Evolutionary conservation across 2,329 filamentous ascomycete species (phyloP), one percentile per base, ranked within the genome.

Genomic region (Dactylonectria estremocensis): DNA sequence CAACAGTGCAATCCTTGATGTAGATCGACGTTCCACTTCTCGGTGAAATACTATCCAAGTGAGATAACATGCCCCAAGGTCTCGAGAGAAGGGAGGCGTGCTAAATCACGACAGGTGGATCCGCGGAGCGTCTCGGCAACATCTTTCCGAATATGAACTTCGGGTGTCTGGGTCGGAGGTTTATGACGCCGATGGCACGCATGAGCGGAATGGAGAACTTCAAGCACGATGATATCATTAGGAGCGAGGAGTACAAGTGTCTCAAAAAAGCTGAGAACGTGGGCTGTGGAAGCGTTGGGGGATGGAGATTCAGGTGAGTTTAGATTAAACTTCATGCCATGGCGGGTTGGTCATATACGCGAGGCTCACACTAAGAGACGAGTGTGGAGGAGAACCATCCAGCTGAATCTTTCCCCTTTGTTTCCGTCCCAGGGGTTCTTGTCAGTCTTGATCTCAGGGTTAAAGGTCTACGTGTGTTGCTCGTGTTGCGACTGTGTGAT

Each of bases 131-230:
- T 50, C 46, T 50, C 46, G 46, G 46, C 8, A 28, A 50, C 14
- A n/a, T 11, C 46, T 13, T 22, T 24, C 20, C 20, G 3, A 16
- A 50, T 22, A 9, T 22, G 20, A 28, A 50, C 22, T 10, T 11
- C 46, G 46, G 46, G 13, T 50, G 24, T 50, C 24, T 20, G 46
- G 46, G 24, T 50, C 46, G 46, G 46, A 50, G 46, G 18, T 28
- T 20, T 24, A 50, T 18, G 18, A 20, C 40, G 46, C 22, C 24
- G 18, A 22, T 24, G 46, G 13, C 22, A 8, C n/a, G 24, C 24
- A 50, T 22, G 24, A 50, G 46, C 18, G 22, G 18, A 7, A 20
- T 45, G 59, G 40, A 48, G 48, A 53, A 61, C 43, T 54, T 61
- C 58, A 37, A 61, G 14, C 16, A 49, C 24, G 7, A 28, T 28